Base-by-base conservation (phyloP, 2,329 filamentous ascomycete genomes). In the Fusarium clavum region DNA sequence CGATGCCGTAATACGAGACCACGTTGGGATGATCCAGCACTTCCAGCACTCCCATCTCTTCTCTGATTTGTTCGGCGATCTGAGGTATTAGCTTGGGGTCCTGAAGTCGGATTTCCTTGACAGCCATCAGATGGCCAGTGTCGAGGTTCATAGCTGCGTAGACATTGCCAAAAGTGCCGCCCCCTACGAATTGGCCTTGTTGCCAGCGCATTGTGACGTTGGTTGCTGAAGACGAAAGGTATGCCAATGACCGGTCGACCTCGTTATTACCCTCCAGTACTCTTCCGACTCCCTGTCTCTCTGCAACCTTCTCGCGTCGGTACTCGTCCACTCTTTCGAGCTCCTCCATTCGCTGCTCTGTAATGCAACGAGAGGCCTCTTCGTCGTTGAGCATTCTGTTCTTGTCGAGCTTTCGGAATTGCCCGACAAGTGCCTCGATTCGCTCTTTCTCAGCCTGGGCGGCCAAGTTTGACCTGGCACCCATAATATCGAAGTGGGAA, bases 401-500 rank as follows among this genome's bases (percentile, higher is more conserved):
- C 75, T 94, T 90, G 76, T 97, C 94, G 69, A 96, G 85, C 75
- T 91, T 90, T 69, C 91, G 88, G 75, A 92, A 89, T 76, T 94
- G 92, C 29, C 91, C 91, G 56, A 92, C 88, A 63, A 94, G 84
- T 29, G 93, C 91, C 75, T 98, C 95, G 71, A 94, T 87, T 45
- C 93, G 88, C 77, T 97, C 93, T 79, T 94, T 94, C 81, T 99
- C 96, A 3, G 94, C 94, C 81, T 98, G 94, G 7, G 96, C 96
- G 13, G 96, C 96, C 68, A 98, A 86, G 44, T 91, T 98, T 9
- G 94, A 97, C 75, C 95, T 90, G 27, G 96, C 96, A 25, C 96
- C 96, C 92, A 99, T 97, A 80, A 99, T 98, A 79, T 99, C 96
- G 76, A 99, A 99, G 80, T 99, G 96, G 12, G 94, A 98, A 72